A percentile compares a stretch with the other conserved stretches of the same genome.
Evolutionary conservation across 2,329 filamentous ascomycete genomes (phyloP).

Genomic region (Sporothrix dimorphospora): DNA sequence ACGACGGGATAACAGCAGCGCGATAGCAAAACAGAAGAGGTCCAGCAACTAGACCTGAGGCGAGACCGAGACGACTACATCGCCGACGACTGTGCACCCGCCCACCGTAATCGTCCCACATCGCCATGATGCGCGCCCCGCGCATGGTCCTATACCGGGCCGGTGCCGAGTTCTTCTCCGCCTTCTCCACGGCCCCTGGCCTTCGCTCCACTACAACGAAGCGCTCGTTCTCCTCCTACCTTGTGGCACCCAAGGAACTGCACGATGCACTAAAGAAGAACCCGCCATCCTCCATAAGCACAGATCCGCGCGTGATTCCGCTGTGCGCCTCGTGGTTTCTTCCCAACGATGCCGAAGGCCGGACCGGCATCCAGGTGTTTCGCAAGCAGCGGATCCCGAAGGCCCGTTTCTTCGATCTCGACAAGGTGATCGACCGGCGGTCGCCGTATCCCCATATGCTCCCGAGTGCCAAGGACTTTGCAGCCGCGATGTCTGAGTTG

Average conservation of each 20-base stretch:
- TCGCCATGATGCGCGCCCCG: constrained; percentile 43
- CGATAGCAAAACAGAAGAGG: not conserved
- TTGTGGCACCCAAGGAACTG: constrained; percentile 84
- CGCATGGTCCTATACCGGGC: constrained; percentile 47
- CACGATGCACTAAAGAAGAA: constrained; percentile 81
- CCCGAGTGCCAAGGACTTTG: constrained; percentile 77
- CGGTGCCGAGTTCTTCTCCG: constrained; percentile 40
- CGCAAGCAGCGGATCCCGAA: constrained; percentile 81
- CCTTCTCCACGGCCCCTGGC: constrained; percentile 38
- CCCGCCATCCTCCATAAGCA: constrained; percentile 75
- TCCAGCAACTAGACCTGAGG: not conserved
- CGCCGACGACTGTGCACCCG: not conserved
- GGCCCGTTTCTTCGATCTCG: constrained; percentile 94
- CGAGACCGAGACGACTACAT: not conserved
- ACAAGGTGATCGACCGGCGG: constrained; percentile 83
- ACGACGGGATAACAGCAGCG: not conserved
- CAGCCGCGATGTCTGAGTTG: constrained; percentile 82
- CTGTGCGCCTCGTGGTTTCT: constrained; percentile 96
- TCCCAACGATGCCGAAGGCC: constrained; percentile 74
- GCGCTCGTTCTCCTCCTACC: constrained; percentile 73
- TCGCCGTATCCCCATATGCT: constrained; percentile 98
- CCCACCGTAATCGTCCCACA: not conserved
- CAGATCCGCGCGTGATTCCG: constrained; percentile 80
- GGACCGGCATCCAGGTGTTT: constrained; percentile 80
- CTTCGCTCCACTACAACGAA: constrained; percentile 40